Conservation (phyloP, 2,329 filamentous ascomycete species). For the Drechslera avenae region DNA sequence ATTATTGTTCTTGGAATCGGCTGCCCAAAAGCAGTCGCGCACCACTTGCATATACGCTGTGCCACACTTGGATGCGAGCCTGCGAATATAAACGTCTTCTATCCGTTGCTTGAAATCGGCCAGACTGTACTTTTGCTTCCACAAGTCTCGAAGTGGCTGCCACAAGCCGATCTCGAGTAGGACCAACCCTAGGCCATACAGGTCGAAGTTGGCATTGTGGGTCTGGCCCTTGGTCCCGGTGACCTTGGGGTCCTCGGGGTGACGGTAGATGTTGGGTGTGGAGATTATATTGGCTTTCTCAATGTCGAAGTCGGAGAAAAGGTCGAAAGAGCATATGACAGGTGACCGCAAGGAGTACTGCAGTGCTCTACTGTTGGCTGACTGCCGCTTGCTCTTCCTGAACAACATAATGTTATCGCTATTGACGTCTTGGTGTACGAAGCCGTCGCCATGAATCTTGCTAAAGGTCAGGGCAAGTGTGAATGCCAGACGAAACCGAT, state of each 20-base stretch:
- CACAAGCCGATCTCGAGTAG: conserved; percentile 77
- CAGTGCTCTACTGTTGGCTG: conserved; percentile 49
- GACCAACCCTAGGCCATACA: conserved; percentile 75
- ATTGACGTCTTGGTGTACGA: conserved; percentile 72
- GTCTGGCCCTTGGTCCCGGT: conserved; percentile 35
- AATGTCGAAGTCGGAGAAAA: conserved; percentile 66
- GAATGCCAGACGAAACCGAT: conserved; percentile 75
- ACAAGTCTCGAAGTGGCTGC: conserved; percentile 66
- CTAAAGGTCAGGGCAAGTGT: conserved; percentile 75
- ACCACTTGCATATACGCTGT: conserved; percentile 77
- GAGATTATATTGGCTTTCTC: conserved; percentile 51
- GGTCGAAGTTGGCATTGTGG: conserved; percentile 57
- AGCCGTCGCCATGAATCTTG: conserved; percentile 70
- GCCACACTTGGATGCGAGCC: conserved; percentile 70
- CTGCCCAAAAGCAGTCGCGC: conserved; percentile 72
- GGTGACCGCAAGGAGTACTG: conserved; percentile 67
- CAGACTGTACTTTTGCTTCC: conserved; percentile 64
- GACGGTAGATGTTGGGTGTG: conserved; percentile 66
- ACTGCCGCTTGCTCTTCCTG: conserved; percentile 52
- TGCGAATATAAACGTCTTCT: conserved; percentile 67
- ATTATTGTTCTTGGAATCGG: conserved; percentile 55
- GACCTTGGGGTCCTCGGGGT: conserved; percentile 60
- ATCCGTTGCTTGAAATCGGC: conserved; percentile 67
- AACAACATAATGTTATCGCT: conserved; percentile 73
- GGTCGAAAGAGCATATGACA: conserved; percentile 73